Evolutionary conservation across 495 filamentous ascomycete genomes (phyloP).

Genomic region (Penicillium paradoxum): DNA sequence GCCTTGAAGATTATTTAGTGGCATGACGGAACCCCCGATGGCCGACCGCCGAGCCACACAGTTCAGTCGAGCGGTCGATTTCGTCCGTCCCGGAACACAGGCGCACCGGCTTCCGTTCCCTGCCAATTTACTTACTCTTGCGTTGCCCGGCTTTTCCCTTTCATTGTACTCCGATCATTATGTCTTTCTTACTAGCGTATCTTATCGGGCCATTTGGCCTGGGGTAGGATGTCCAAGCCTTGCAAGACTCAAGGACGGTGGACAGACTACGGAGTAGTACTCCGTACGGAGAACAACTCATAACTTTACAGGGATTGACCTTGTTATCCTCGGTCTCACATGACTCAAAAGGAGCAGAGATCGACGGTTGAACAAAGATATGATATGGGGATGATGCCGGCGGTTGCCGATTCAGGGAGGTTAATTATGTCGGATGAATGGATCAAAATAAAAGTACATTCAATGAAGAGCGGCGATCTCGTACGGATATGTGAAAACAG

Average conservation of each 20-base stretch:
- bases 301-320: not conserved
- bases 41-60: slow-evolving; percentile 3
- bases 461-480: slow-evolving; percentile 42
- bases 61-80: not conserved
- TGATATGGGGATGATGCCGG: not conserved
- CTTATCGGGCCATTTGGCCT: too few species aligned
- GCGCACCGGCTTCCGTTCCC: not conserved
- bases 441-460: slow-evolving; percentile 22
- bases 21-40: not conserved
- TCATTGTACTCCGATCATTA: too few species aligned
- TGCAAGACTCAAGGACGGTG: too few species aligned
- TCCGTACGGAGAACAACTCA: too few species aligned
- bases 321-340: not conserved
- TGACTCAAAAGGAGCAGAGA: slow-evolving; percentile 6
- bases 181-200: too few species aligned
- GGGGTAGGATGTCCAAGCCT: too few species aligned
- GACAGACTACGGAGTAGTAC: too few species aligned
- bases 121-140: too few species aligned
- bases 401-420: not conserved
- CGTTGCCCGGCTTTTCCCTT: too few species aligned
- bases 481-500: slow-evolving; percentile 32
- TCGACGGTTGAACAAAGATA: slow-evolving; percentile 7
- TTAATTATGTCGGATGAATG: not conserved
- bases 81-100: slow-evolving; percentile 4
- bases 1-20: slow-evolving; percentile 2